Conservation (phyloP, 441 rosid genomes). For the Aquilaria agallochum region DNA sequence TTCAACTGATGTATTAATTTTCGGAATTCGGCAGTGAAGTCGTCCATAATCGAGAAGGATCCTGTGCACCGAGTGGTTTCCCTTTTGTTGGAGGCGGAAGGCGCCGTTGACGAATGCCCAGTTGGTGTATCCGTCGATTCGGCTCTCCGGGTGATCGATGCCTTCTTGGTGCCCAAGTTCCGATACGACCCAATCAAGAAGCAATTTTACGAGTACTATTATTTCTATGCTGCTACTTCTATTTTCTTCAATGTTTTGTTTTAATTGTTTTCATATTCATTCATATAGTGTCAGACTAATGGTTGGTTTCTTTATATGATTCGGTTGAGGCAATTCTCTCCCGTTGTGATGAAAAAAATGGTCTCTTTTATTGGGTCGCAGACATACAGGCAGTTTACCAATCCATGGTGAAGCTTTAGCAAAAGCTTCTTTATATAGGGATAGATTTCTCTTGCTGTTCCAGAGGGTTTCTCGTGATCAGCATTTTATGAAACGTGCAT, state of each 20-base stretch:
- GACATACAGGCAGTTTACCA: constrained; percentile 57
- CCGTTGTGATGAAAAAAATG: background rate
- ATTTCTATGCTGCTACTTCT: too few species aligned
- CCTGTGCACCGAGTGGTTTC: constrained; percentile 49
- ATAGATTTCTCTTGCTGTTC: constrained; percentile 62
- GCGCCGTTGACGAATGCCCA: constrained; percentile 49
- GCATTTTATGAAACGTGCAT: constrained; percentile 74
- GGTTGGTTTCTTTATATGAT: background rate
- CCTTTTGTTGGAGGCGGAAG: constrained; percentile 57
- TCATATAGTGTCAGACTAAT: background rate
- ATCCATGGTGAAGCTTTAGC: constrained; percentile 80
- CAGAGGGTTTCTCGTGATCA: constrained; percentile 88
- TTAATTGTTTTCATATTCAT: background rate
- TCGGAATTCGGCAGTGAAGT: constrained; percentile 42
- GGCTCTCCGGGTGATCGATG: constrained; percentile 61
- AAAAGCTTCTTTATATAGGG: constrained; percentile 65
- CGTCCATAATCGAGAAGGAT: constrained; percentile 70
- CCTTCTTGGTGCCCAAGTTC: constrained; percentile 78
- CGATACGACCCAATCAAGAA: constrained; percentile 72
- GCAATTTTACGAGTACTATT: constrained; percentile 60
- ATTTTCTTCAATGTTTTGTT: background rate
- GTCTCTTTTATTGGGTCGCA: constrained; percentile 16
- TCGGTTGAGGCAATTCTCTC: background rate
- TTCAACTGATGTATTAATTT: background rate
- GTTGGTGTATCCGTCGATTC: constrained; percentile 26